Base-by-base conservation (phyloP, 2,329 filamentous ascomycete genomes). In the Elsinoe arachidis region DNA sequence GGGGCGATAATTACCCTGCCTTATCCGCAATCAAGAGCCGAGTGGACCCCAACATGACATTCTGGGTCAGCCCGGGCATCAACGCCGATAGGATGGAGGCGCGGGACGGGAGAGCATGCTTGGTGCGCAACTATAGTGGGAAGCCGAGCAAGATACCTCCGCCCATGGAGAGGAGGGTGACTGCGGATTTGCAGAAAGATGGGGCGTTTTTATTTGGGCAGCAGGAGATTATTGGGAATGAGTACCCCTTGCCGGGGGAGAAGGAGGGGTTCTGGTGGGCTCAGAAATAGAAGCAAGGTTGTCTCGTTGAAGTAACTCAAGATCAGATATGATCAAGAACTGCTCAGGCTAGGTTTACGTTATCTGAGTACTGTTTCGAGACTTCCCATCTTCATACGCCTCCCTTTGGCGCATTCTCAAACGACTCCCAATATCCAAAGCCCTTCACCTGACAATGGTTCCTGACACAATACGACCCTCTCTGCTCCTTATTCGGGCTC, bases 1-100 rank as follows among this genome's bases (percentile, higher is more conserved):
- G 66, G 62, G 71, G 70, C 10, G 56, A 59, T 2, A 67, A 72
- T 35, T 73, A 73, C 47, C 57, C 54, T 1, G 58, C 58, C 6
- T 63, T 73, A 2, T 62, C 67, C 11, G 58, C 62, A 3, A 60
- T 67, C 39, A 74, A 68, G 64, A 63, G 37, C 56, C 60, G 64
- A 35, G 64, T 67, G 11, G 72, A 74, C 58, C 71, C 69, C 1
- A 60, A 41, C n/a, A 41, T 41, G 38, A n/a, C 19, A n/a, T 41
- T 17, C 38, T 41, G n/a, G 38, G 38, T 41, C 38, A 15, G n/a
- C 38, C 38, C 38, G n/a, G 38, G 38, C 7, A 17, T 15, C 38
- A 41, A 41, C 37, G 38, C 38, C 7, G 38, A 41, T 14, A 41
- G 11, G n/a, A 41, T 41, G 38, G 38, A 15, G n/a, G 6, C 15